Evolutionary conservation across 2,329 filamentous ascomycete genomes (phyloP), one percentile per base, ranked within the genome.

Genomic region (Aspergillus floridensis): DNA sequence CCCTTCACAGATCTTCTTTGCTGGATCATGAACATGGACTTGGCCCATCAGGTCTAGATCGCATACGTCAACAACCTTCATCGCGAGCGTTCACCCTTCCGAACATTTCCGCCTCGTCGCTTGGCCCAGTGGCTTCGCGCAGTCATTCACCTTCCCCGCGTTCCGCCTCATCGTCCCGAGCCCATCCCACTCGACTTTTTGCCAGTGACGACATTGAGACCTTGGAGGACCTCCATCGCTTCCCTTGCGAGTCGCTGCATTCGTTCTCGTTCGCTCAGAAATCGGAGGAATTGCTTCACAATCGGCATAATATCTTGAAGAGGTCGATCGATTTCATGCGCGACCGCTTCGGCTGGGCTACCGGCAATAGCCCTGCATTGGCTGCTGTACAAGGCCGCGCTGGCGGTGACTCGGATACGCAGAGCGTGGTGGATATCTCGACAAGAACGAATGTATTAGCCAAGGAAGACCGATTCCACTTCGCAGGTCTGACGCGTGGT

Each of bases 261-360:
- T 99, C 95, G 1, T 99, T 99, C 79, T 98, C 93, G 12, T 99
- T 99, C 75, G 92, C 95, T 46, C 91, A 96, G 67, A 93, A 96
- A 76, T 93, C 93, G 3, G 93, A 96, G 71, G 93, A 98, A 63
- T 87, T 92, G 63, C 83, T 98, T 58, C 91, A 96, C 73, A 96
- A 86, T 74, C 89, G 95, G 57, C 93, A 98, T 74, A 96, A 92
- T 80, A 89, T 96, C 35, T 76, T 99, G 70, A 96, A 96, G 77
- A 86, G 93, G 60, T 96, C 93, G 8, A 88, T 97, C 71, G 95
- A 98, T 75, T 97, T 98, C 72, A 96, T 99, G 90, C 90, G 91
- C 71, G 92, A 97, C 72, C 90, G 91, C 64, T 85, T 96, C 76
- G 90, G 90, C 64, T 93, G 92, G 88, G 86, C 89, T 32, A 84